Evolutionary conservation across 1,284 basidiomycete species (phyloP).

Genomic region (Anthracocystis walkeri): DNA sequence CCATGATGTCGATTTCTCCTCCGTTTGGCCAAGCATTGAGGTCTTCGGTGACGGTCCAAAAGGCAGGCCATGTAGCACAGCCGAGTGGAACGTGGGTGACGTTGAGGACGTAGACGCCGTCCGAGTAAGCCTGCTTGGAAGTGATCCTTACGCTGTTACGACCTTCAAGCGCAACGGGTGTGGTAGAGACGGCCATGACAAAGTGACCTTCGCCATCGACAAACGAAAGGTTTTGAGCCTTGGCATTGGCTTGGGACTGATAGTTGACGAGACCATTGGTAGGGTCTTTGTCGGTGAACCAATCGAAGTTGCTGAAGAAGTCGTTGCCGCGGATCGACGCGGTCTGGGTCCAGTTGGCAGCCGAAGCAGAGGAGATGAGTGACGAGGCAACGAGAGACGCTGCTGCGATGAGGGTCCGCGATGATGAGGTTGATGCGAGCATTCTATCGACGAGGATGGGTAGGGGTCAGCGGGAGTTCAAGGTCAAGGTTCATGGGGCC

Average conservation of each 20-base stretch:
- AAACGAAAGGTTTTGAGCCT: conserved; percentile 56
- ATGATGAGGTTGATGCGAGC: conserved; percentile 16
- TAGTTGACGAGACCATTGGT: conserved; percentile 66
- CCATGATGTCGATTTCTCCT: conserved; percentile 68
- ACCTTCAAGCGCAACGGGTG: conserved; percentile 37
- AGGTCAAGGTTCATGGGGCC: not conserved
- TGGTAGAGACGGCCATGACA: conserved; percentile 62
- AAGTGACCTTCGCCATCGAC: conserved; percentile 53
- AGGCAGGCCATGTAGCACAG: conserved; percentile 67
- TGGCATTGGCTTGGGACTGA: conserved; percentile 38
- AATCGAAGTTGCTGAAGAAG: conserved; percentile 58
- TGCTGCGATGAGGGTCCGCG: conserved; percentile 7
- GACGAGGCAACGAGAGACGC: conserved; percentile 7
- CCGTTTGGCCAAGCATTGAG: conserved; percentile 58
- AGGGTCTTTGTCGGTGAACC: conserved; percentile 56
- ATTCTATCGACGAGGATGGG: conserved; percentile 5
- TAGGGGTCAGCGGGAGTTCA: not conserved
- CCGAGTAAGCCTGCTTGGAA: conserved; percentile 57
- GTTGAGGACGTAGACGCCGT: conserved; percentile 66
- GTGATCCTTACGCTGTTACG: conserved; percentile 60
- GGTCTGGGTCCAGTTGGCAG: conserved; percentile 48
- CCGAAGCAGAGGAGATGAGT: conserved; percentile 12
- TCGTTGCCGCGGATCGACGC: conserved; percentile 40
- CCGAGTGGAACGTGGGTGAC: conserved; percentile 62
- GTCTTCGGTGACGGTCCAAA: conserved; percentile 65